These are phyloP conservation scores for Aspergillus japonicus DNA, from an alignment of 2,329 filamentous ascomycete species.

Conservation along the genomic window DNA sequence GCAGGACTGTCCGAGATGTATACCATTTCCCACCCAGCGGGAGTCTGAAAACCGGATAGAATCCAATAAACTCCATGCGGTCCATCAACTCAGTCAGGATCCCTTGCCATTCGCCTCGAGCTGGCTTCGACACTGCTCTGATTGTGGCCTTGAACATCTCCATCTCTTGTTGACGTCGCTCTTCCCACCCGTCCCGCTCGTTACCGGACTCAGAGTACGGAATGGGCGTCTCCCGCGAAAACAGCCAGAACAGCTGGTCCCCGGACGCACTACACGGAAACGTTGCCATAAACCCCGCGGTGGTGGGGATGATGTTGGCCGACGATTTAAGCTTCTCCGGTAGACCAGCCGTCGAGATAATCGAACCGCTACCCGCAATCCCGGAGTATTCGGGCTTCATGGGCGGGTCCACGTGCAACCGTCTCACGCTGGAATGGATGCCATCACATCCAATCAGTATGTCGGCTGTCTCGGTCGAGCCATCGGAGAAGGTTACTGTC, in stretches of 20 bases:
- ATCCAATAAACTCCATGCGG: constrained; percentile 23
- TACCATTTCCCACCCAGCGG: constrained; percentile 34
- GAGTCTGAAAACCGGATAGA: constrained; percentile 38
- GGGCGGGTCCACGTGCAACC: constrained; percentile 29
- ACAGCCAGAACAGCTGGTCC: constrained; percentile 31
- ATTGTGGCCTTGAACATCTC: constrained; percentile 23
- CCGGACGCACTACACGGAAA: constrained; percentile 23
- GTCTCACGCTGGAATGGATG: constrained; percentile 39
- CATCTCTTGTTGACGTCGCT: constrained; percentile 25
- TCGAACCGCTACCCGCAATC: constrained; percentile 21
- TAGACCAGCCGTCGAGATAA: constrained; percentile 10
- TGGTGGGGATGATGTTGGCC: constrained; percentile 20
- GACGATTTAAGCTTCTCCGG: background rate
- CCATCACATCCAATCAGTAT: constrained; percentile 41
- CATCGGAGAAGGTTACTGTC: constrained; percentile 17
- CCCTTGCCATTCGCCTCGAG: background rate
- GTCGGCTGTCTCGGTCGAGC: constrained; percentile 13
- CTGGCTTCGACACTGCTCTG: constrained; percentile 2
- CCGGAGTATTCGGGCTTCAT: constrained; percentile 35
- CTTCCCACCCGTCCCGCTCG: constrained; percentile 31
- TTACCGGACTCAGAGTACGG: constrained; percentile 20
- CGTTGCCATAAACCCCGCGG: constrained; percentile 24
- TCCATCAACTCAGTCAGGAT: constrained; percentile 13
- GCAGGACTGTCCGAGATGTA: constrained; percentile 34
- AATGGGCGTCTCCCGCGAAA: constrained; percentile 25